Base-by-base conservation (phyloP, 2,329 filamentous ascomycete species). In the Hysterium pulicare region DNA sequence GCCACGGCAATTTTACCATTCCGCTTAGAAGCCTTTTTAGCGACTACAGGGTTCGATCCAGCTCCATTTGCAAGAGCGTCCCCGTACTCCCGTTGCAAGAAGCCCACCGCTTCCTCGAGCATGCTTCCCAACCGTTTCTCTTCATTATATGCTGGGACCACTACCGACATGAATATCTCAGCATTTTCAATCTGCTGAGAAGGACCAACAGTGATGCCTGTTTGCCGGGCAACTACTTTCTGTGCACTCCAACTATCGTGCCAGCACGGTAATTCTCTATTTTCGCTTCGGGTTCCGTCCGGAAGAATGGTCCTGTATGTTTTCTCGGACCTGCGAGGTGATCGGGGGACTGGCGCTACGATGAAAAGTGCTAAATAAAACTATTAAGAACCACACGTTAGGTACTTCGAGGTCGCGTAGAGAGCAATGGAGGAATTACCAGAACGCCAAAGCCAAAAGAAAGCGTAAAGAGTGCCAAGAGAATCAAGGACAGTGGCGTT, bases 111-210 rank as follows among this genome's bases (percentile, higher is more conserved):
- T 68, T 98, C 93, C 59, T 94, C 84, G 10, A 98, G 76, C 71
- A 95, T 95, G 9, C 84, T 85, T 10, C 82, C 76, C 35, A 98
- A 77, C 22, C 93, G 83, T 45, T 86, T 77, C 63, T 91, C 85
- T 62, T 98, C 93, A 55, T 98, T 98, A 76, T 90, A 98, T 8
- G 93, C 93, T 0, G 93, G 93, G 33, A 98, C 84, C 0, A 98
- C 89, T 6, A 97, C 83, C 41, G 87, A 93, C 74, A 98, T 82
- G 62, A 86, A 86, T n/a, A 96, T 70, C 48, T 90, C 83, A 11
- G 90, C 79, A 2, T 83, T 77, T 50, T 90, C 85, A 41, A 94
- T 85, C 33, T 73, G 68, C 52, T 80, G 76, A 13, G 75, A 51
- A 10, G 56, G 54, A 22, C 61, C 58, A 19, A 49, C 49, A 49